Percentiles rank a stretch among this genome's conserved stretches.
These are phyloP conservation scores for Acer saccharum DNA, from an alignment of 345 rosid species.

Conservation along the genomic window DNA sequence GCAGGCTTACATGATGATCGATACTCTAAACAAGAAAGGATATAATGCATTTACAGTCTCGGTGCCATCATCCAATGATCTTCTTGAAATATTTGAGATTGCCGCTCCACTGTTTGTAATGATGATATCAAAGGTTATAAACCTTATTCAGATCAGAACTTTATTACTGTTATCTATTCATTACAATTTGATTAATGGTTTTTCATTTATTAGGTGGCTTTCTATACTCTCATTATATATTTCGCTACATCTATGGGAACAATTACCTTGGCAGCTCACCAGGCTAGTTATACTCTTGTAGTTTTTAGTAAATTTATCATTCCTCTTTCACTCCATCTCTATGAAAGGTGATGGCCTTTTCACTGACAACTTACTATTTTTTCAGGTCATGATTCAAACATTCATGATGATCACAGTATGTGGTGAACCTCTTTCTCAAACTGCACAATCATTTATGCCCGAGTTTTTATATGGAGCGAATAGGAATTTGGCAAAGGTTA, in stretches of 20 bases:
- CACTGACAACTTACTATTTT: not conserved
- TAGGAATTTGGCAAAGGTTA: conserved; percentile 43
- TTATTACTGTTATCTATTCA: too few species aligned
- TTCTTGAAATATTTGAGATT: conserved; percentile 54
- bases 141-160: not conserved
- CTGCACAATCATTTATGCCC: conserved; percentile 65
- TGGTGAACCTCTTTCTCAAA: conserved; percentile 63
- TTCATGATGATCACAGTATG: conserved; percentile 49
- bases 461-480: conserved; percentile 48
- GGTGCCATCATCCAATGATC: conserved; percentile 61
- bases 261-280: conserved; percentile 49
- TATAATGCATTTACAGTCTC: conserved; percentile 61
- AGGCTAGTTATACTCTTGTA: conserved; percentile 33
- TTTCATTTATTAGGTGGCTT: conserved; percentile 37
- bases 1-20: conserved; percentile 87
- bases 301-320: not conserved
- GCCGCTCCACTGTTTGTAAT: conserved; percentile 85
- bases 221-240: conserved; percentile 41
- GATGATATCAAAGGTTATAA: conserved; percentile 67
- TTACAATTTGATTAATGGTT: too few species aligned
- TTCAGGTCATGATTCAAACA: conserved; percentile 47
- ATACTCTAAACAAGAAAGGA: conserved; percentile 69
- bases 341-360: not conserved
- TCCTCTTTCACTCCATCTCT: not conserved
- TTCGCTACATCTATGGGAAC: conserved; percentile 54